Conservation (phyloP, 495 filamentous ascomycete genomes). For the Clohesyomyces aquaticus region DNA sequence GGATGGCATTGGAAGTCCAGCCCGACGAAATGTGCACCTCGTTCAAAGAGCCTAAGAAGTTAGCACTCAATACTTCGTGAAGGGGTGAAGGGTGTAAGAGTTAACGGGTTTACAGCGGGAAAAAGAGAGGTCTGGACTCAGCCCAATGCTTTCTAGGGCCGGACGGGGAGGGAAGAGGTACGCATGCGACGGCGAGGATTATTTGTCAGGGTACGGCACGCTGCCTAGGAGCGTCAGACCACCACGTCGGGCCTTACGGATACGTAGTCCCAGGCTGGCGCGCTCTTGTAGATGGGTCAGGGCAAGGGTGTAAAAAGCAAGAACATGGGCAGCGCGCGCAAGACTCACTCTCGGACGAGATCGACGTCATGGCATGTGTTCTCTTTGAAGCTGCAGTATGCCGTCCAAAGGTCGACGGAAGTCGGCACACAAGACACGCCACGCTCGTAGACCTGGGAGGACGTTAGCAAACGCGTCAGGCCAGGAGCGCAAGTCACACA, state of each 20-base stretch:
- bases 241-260: background rate
- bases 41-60: conserved; percentile 79
- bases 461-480: background rate
- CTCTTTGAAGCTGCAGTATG: conserved; percentile 96
- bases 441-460: conserved; percentile 78
- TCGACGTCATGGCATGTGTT: conserved; percentile 94
- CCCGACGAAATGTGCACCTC: conserved; percentile 81
- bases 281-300: conserved; percentile 10
- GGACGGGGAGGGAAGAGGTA: background rate
- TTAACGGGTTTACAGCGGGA: background rate
- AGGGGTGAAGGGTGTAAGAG: background rate
- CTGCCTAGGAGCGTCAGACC: background rate
- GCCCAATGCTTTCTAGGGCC: background rate
- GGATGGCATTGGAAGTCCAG: conserved; percentile 92
- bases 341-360: conserved; percentile 99
- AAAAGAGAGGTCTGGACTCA: background rate
- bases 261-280: background rate
- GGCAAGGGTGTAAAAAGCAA: conserved; percentile 62
- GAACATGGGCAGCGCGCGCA: conserved; percentile 43
- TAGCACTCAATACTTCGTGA: conserved; percentile 8
- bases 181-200: no score
- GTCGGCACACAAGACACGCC: conserved; percentile 90
- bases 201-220: no score
- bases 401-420: conserved; percentile 94
- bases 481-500: conserved; percentile 49